Conservation (phyloP, 257 asterid genomes). For the Haberlea rhodopensis region DNA sequence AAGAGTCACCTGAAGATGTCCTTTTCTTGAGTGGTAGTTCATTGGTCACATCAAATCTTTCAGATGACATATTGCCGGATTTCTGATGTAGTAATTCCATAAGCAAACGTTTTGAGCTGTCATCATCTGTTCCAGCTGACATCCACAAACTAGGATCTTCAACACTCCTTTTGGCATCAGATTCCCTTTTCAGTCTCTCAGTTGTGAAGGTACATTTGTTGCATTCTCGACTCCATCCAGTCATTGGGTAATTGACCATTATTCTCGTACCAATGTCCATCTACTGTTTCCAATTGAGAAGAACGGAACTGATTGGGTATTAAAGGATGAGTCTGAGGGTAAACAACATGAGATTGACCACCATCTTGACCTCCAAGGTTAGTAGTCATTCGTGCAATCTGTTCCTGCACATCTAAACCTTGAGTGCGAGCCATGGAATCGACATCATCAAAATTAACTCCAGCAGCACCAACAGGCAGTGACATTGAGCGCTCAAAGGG, state of each 20-base stretch:
- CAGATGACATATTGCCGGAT: slow-evolving; percentile 51
- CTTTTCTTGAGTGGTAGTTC: slow-evolving; percentile 54
- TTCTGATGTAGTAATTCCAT: slow-evolving; percentile 92
- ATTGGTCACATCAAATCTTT: slow-evolving; percentile 44
- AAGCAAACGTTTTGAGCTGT: slow-evolving; percentile 85
- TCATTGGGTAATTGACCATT: slow-evolving; percentile 59
- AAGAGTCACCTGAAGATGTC: slow-evolving; percentile 46
- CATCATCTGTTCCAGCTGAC: slow-evolving; percentile 87
- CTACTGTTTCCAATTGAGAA: slow-evolving; percentile 48
- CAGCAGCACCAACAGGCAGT: slow-evolving; percentile 57
- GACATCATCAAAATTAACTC: slow-evolving; percentile 53
- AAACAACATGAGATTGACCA: slow-evolving; percentile 57
- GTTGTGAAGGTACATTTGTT: slow-evolving; percentile 57
- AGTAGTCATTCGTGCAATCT: slow-evolving; percentile 49
- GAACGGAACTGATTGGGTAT: slow-evolving; percentile 48
- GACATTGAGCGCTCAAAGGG: slow-evolving; percentile 74
- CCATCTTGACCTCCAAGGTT: slow-evolving; percentile 59
- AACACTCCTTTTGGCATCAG: slow-evolving; percentile 47
- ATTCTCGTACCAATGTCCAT: slow-evolving; percentile 68
- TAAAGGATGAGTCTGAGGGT: slow-evolving; percentile 56
- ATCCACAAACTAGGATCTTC: slow-evolving; percentile 92
- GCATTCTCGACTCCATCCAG: slow-evolving; percentile 76
- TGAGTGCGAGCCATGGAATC: slow-evolving; percentile 66
- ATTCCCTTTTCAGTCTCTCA: slow-evolving; percentile 72
- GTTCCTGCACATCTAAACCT: slow-evolving; percentile 73